Evolutionary conservation across 306 rosid genomes (phyloP), one percentile per base, ranked within the genome.

Genomic region (Cucurbita argyrosperma): DNA sequence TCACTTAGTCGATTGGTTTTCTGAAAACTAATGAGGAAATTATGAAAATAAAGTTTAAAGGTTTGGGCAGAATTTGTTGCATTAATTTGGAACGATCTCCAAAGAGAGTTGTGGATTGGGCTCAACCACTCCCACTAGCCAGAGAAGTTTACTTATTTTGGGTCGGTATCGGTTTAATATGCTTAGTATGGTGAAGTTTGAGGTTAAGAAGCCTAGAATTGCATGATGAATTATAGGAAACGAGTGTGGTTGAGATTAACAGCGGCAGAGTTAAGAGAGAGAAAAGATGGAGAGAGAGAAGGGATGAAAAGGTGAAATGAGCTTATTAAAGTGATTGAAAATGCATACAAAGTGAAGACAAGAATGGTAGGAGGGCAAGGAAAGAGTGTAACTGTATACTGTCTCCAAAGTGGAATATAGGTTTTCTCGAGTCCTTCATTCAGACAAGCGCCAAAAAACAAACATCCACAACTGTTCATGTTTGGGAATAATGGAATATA

Each of bases 401-500:
- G 43, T 40, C 5, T 40, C 43, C 5, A 40, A 40, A 40, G 43
- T 40, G 43, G 43, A 40, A 40, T 40, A 21, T 69, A 69, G 74
- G 74, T 21, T 49, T 49, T 49, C 74, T 69, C 58, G 57, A 69
- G 74, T 47, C 13, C 74, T 21, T 49, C 58, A 46, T 12, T 40
- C 38, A 47, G 26, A 58, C 18, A 55, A 59, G 18, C n/a, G 21
- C 51, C 35, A 30, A 13, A 53, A 43, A 67, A 38, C 30, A 51
- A 67, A 69, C 45, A 70, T 70, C 7, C 26, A 70, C 14, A n/a
- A 70, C 74, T 70, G 74, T 70, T 70, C 60, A 50, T 70, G 74
- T 51, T 70, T 4, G 60, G 60, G 54, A 38, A 71, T 59, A 80
- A 76, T 39, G 60, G 69, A 38, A 62, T 51, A 69, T 69, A 69